Evolutionary conservation across 1,284 basidiomycete species (phyloP), one percentile per base, ranked within the genome.

Genomic region (Ustilago cynodontis): DNA sequence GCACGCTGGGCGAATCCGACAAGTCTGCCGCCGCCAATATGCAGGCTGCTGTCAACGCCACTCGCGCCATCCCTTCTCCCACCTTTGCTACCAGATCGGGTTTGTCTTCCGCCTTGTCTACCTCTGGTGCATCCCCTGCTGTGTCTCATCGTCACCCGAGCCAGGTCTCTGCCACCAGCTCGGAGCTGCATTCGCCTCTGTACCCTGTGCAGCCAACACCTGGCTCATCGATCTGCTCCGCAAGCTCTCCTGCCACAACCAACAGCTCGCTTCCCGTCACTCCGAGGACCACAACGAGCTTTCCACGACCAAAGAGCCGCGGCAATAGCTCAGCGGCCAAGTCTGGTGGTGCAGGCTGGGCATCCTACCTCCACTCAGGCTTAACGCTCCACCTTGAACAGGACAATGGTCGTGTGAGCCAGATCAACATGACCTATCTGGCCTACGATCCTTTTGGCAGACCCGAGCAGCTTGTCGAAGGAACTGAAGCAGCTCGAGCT

Each of bases 401-500:
- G 28, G 79, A 79, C n/a, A 59, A 64, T 14, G 58, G 68, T 16
- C 59, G 76, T 6, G 47, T 43, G 1, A 41, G 57, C 20, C 73
- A 60, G 35, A 55, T 80, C 61, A 70, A 63, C 35, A 64, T 82
- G 68, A 59, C 55, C 31, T 82, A 82, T 39, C 73, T 81, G 29
- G 62, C 51, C 41, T 82, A 82, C 65, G 81, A 82, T 49, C 81
- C 81, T 1, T 82, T 82, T 24, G 79, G 79, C 28, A 49, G 67
- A 41, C 70, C 76, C 3, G 81, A 82, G 37, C 56, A 69, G 45
- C 75, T 82, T 2, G 73, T 71, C 2, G 64, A 68, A 28, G 64
- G 35, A 0, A 54, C 65, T 2, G 71, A 71, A 37, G 61, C 52
- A 3, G 57, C 60, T 6, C 54, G 59, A 26, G 35, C 35, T 3